Conservation (phyloP, 352 stramenopile genomes). For the Globisporangium parvum region DNA sequence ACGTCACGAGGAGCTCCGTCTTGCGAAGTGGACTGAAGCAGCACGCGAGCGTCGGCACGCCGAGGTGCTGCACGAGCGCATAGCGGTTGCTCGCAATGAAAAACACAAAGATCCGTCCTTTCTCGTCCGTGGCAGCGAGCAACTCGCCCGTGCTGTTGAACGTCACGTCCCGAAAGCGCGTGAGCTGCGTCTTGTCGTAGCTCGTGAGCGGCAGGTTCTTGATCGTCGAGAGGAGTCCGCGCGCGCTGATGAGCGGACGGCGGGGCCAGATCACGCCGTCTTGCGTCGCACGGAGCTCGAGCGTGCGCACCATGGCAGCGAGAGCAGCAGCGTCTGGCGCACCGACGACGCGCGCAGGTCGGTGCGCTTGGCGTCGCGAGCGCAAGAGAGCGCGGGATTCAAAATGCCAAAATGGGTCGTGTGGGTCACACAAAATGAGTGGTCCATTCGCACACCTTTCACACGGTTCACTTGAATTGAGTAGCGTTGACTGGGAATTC, state of each 20-base stretch:
- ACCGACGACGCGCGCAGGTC: too few relatives aligned
- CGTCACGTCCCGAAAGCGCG: conserved; percentile 51
- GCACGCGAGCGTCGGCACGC: conserved; percentile 45
- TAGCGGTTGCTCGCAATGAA: conserved; percentile 76
- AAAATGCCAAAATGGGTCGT: neutral
- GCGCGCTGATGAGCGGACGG: conserved; percentile 56
- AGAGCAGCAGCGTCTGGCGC: neutral
- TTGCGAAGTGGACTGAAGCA: conserved; percentile 65
- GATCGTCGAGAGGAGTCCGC: conserved; percentile 59
- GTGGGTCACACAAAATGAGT: neutral
- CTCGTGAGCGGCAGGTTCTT: conserved; percentile 61
- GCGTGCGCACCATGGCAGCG: conserved; percentile 48
- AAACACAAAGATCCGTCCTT: conserved; percentile 75
- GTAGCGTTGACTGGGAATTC: too few relatives aligned
- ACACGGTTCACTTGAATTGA: too few relatives aligned
- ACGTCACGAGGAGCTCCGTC: conserved; percentile 76
- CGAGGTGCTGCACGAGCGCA: conserved; percentile 63
- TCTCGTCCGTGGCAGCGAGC: conserved; percentile 64
- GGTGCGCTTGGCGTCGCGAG: too few relatives aligned
- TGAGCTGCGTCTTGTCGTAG: conserved; percentile 35
- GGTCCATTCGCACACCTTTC: too few relatives aligned
- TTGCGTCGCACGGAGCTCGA: conserved; percentile 61
- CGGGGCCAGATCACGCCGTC: conserved; percentile 73
- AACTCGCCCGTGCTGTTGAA: conserved; percentile 68
- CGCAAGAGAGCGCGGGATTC: neutral